A percentile compares a stretch with the other conserved stretches of the same genome.
phyloP scores from a whole-genome alignment of 768 basidiomycete species.

The Coprinopsis sp. region DNA sequence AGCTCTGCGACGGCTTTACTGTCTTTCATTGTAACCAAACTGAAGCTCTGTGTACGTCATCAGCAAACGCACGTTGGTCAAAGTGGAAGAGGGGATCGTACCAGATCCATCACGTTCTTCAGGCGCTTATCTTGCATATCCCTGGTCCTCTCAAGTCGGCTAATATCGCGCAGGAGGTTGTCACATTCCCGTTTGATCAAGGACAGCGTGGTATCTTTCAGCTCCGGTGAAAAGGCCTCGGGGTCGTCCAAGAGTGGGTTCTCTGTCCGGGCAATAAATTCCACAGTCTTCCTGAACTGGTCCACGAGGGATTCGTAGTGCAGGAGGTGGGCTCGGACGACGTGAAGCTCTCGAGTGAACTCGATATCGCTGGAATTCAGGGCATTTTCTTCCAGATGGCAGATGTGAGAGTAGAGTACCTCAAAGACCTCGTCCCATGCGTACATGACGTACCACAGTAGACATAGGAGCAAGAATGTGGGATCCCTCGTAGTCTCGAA shows the following conservation, averaged over 20 bases:
- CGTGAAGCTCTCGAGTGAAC: slow-evolving; percentile 50
- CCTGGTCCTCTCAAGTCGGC: slow-evolving; percentile 39
- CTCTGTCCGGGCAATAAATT: slow-evolving; percentile 41
- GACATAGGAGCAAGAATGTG: slow-evolving; percentile 48
- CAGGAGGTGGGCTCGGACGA: slow-evolving; percentile 53
- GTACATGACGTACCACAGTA: slow-evolving; percentile 57
- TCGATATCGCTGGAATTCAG: slow-evolving; percentile 19
- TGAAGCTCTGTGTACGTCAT: slow-evolving; percentile 41
- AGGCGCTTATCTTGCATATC: slow-evolving; percentile 39
- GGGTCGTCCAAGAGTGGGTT: slow-evolving; percentile 40
- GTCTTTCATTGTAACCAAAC: slow-evolving; percentile 43
- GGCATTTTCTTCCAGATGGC: slow-evolving; percentile 39
- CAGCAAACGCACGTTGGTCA: too few species aligned
- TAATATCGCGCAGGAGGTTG: slow-evolving; percentile 45
- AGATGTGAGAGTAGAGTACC: slow-evolving; percentile 46
- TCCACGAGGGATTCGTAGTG: slow-evolving; percentile 50
- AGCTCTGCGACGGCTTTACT: slow-evolving; percentile 38
- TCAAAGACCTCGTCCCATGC: slow-evolving; percentile 59
- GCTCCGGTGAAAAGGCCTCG: slow-evolving; percentile 11
- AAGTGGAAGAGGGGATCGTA: slow-evolving; percentile 13
- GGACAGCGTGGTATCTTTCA: slow-evolving; percentile 12
- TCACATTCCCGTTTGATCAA: slow-evolving; percentile 41
- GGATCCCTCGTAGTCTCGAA: slow-evolving; percentile 41
- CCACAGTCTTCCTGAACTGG: slow-evolving; percentile 49
- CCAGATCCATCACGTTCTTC: slow-evolving; percentile 50